Percentiles rank a stretch among this genome's conserved stretches.
phyloP scores from a whole-genome alignment of 2,329 filamentous ascomycete species.

The Pleurostoma richardsiae region DNA sequence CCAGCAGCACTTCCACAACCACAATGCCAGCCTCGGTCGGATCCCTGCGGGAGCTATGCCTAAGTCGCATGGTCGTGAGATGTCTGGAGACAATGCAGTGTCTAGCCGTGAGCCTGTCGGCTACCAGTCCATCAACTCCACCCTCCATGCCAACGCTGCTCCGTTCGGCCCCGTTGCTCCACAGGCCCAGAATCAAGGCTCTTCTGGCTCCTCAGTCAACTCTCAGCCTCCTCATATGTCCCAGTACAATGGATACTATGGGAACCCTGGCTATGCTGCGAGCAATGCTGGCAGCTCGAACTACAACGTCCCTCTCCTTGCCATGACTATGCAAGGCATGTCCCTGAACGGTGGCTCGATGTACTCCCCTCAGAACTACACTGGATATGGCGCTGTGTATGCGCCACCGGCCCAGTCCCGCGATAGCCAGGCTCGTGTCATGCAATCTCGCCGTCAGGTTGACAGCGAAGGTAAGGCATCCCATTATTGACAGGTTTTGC shows the following conservation, averaged over 20 bases:
- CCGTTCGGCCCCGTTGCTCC: conserved; percentile 67
- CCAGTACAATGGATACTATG: conserved; percentile 18
- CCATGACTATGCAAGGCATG: conserved; percentile 65
- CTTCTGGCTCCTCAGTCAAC: conserved; percentile 7
- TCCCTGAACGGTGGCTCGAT: conserved; percentile 42
- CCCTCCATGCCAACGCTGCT: conserved; percentile 73
- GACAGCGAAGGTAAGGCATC: conserved; percentile 60
- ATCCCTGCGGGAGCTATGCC: conserved; percentile 64
- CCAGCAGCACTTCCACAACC: conserved; percentile 65
- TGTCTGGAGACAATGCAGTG: conserved; percentile 47
- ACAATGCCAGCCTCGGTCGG: conserved; percentile 77
- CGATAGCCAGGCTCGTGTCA: conserved; percentile 72
- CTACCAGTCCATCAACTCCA: conserved; percentile 62
- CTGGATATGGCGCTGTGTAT: conserved; percentile 49
- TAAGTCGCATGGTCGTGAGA: conserved; percentile 68
- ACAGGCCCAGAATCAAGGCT: conserved; percentile 19
- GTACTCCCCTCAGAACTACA: conserved; percentile 55
- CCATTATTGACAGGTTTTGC: neutral
- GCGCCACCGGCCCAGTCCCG: conserved; percentile 51
- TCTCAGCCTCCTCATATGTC: conserved; percentile 5
- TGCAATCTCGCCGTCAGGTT: conserved; percentile 69
- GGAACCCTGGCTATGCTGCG: conserved; percentile 24
- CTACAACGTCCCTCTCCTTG: conserved; percentile 54
- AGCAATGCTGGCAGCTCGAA: conserved; percentile 22
- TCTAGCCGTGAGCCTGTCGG: conserved; percentile 38